A percentile compares a stretch with the other conserved stretches of the same genome.
Evolutionary conservation across 495 filamentous ascomycete genomes (phyloP).

Genomic region (Aspergillus nanangensis): DNA sequence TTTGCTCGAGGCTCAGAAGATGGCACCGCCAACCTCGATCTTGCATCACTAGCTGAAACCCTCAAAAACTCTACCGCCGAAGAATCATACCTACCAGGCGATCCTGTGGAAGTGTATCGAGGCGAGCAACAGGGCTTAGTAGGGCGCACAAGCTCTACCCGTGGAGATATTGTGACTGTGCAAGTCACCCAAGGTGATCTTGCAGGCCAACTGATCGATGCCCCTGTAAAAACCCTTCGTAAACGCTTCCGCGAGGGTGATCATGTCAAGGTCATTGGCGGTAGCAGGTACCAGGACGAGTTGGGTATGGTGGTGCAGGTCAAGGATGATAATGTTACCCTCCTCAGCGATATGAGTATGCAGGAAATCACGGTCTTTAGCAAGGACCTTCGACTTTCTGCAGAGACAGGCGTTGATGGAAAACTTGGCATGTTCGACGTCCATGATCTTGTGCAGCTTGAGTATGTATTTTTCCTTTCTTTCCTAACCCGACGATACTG

Average conservation of each 20-base stretch:
- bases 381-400: conserved; percentile 89
- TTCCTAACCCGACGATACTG: too few species aligned
- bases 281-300: conserved; percentile 88
- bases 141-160: conserved; percentile 82
- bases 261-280: conserved; percentile 97
- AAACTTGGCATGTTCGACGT: conserved; percentile 82
- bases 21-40: conserved; percentile 87
- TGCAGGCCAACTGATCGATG: conserved; percentile 80
- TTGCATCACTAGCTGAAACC: conserved; percentile 81
- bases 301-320: conserved; percentile 96
- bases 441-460: conserved; percentile 90
- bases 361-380: conserved; percentile 97
- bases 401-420: conserved; percentile 77
- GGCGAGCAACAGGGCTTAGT: conserved; percentile 91
- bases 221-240: conserved; percentile 85
- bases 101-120: conserved; percentile 91
- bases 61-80: conserved; percentile 72
- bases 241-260: conserved; percentile 93
- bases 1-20: conserved; percentile 87
- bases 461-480: conserved; percentile 45
- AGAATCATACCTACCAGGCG: conserved; percentile 82
- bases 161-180: conserved; percentile 86
- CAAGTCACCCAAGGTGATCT: conserved; percentile 80
- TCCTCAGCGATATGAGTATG: conserved; percentile 86
- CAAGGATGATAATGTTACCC: conserved; percentile 81